Evolutionary conservation across 1,284 basidiomycete genomes (phyloP).

Genomic region (Boletus albobrunnescens): DNA sequence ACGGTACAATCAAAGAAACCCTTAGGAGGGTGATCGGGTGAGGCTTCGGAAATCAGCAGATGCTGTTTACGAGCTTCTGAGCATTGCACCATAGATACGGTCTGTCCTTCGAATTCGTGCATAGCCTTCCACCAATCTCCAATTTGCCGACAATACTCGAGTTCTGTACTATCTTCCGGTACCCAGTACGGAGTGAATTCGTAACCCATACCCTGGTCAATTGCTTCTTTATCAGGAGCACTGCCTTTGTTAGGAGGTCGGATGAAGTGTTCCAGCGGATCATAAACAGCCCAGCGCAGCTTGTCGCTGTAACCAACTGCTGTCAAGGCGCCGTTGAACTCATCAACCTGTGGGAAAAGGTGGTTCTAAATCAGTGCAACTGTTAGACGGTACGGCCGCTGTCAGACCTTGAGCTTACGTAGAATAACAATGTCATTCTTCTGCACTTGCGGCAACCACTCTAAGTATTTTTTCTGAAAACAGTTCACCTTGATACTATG

Average conservation of each 20-base stretch:
- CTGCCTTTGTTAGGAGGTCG: constrained; percentile 23
- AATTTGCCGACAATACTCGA: constrained; percentile 37
- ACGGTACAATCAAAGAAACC: constrained; percentile 68
- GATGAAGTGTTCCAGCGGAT: constrained; percentile 16
- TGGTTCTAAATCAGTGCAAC: constrained; percentile 2
- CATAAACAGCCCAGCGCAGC: constrained; percentile 34
- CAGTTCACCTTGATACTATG: constrained; percentile 39
- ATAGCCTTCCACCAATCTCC: constrained; percentile 55
- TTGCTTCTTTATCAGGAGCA: constrained; percentile 24
- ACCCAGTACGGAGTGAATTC: constrained; percentile 35
- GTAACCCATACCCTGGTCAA: constrained; percentile 28
- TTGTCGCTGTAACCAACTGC: constrained; percentile 42
- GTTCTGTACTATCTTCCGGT: constrained; percentile 27
- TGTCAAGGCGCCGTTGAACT: constrained; percentile 29
- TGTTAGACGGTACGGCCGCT: not conserved
- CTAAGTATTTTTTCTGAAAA: constrained; percentile 45
- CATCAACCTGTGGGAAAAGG: constrained; percentile 28
- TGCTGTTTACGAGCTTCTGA: constrained; percentile 36
- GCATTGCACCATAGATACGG: constrained; percentile 16
- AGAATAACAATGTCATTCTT: constrained; percentile 35
- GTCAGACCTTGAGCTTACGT: constrained; percentile 30
- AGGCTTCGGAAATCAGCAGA: constrained; percentile 48
- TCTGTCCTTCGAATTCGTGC: constrained; percentile 13
- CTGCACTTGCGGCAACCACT: constrained; percentile 48
- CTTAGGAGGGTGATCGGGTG: constrained; percentile 40